These are phyloP conservation scores for Cordyceps militaris DNA, from an alignment of 2,329 filamentous ascomycete species.

Conservation along the genomic window DNA sequence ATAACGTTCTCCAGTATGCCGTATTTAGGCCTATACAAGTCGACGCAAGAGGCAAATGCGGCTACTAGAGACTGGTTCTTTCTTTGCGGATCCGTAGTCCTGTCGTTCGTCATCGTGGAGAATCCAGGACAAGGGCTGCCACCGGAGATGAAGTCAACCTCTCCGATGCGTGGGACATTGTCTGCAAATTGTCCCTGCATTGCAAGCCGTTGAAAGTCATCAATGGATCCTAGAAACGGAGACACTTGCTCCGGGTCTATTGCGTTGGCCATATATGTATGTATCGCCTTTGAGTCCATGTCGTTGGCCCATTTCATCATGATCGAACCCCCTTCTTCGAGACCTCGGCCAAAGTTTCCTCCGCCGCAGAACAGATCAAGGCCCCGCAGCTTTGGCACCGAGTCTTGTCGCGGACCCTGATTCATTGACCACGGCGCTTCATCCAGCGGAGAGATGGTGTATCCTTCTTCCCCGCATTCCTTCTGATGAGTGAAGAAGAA, in stretches of 20 bases:
- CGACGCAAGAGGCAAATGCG: slow-evolving; percentile 66
- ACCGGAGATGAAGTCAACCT: slow-evolving; percentile 62
- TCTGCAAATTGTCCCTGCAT: slow-evolving; percentile 42
- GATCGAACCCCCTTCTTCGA: slow-evolving; percentile 64
- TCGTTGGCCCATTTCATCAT: slow-evolving; percentile 64
- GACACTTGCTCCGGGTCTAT: slow-evolving; percentile 32
- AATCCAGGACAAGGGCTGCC: slow-evolving; percentile 77
- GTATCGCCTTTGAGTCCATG: slow-evolving; percentile 53
- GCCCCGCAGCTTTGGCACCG: slow-evolving; percentile 41
- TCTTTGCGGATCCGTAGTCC: slow-evolving; percentile 46
- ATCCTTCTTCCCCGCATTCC: slow-evolving; percentile 9
- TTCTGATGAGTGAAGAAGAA: slow-evolving; percentile 53
- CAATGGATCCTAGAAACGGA: slow-evolving; percentile 65
- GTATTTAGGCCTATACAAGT: slow-evolving; percentile 68
- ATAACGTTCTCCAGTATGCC: slow-evolving; percentile 72
- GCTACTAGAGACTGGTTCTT: slow-evolving; percentile 72
- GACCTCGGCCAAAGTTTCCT: slow-evolving; percentile 67
- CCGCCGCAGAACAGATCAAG: slow-evolving; percentile 73
- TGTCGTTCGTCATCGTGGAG: slow-evolving; percentile 54
- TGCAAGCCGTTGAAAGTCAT: slow-evolving; percentile 54
- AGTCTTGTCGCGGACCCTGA: slow-evolving; percentile 40
- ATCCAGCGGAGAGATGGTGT: slow-evolving; percentile 25
- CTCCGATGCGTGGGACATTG: slow-evolving; percentile 50
- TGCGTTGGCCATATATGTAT: slow-evolving; percentile 66
- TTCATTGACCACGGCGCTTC: slow-evolving; percentile 32